Percentiles rank a stretch among this genome's conserved stretches.
phyloP scores from a whole-genome alignment of 805 yeast genomes.

The Lipomyces starkeyi region DNA sequence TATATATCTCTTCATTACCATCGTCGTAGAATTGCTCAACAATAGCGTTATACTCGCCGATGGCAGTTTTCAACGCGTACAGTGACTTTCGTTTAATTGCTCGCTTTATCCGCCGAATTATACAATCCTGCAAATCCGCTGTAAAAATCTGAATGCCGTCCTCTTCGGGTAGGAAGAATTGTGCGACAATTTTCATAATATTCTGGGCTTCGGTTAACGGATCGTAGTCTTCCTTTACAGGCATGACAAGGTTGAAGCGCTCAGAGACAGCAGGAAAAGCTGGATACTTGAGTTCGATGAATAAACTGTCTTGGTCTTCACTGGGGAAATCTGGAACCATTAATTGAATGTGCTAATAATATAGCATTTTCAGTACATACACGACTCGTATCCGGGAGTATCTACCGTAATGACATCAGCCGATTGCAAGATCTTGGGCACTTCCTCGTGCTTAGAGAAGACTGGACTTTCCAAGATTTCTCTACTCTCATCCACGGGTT shows the following conservation, averaged over 20 bases:
- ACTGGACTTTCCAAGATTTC: slow-evolving; percentile 5
- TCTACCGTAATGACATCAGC: slow-evolving; percentile 8
- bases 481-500: slow-evolving; percentile 5
- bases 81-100: slow-evolving; percentile 44
- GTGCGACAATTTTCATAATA: slow-evolving; percentile 52
- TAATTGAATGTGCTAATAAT: neutral
- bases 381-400: slow-evolving; percentile 13
- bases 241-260: slow-evolving; percentile 21
- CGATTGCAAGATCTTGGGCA: slow-evolving; percentile 14
- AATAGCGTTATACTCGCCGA: slow-evolving; percentile 55
- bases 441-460: neutral
- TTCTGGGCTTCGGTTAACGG: slow-evolving; percentile 66
- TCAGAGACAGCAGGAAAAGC: slow-evolving; percentile 25
- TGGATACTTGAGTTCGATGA: slow-evolving; percentile 29
- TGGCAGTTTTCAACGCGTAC: slow-evolving; percentile 43
- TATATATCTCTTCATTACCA: slow-evolving; percentile 46
- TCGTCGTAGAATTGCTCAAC: slow-evolving; percentile 47
- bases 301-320: slow-evolving; percentile 11
- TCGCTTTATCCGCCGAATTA: slow-evolving; percentile 43
- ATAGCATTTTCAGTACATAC: neutral
- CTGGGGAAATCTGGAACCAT: neutral
- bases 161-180: slow-evolving; percentile 50
- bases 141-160: slow-evolving; percentile 17
- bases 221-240: slow-evolving; percentile 55
- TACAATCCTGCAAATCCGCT: slow-evolving; percentile 43